Evolutionary conservation across 768 basidiomycete species (phyloP).

Genomic region (Hirschioporus abietinus): DNA sequence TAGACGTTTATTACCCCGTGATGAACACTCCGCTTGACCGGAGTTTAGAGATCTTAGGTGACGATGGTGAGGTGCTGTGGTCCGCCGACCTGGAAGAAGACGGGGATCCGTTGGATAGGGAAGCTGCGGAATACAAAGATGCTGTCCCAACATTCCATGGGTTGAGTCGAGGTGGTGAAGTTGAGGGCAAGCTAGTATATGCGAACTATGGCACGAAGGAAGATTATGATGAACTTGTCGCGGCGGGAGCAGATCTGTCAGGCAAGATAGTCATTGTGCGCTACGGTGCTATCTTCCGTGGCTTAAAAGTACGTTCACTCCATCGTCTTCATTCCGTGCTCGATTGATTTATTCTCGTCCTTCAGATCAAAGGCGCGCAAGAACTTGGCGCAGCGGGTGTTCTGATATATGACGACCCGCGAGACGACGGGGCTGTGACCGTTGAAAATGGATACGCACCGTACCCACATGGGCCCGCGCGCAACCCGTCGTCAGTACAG

Average conservation of each 20-base stretch:
- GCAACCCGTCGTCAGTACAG: conserved; percentile 33
- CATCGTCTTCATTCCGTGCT: not conserved
- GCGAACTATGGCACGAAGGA: conserved; percentile 34
- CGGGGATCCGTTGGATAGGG: conserved; percentile 33
- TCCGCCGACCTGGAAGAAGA: conserved; percentile 37
- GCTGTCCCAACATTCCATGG: conserved; percentile 39
- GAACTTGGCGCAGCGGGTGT: conserved; percentile 33
- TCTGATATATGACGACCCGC: conserved; percentile 36
- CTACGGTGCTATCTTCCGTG: conserved; percentile 37
- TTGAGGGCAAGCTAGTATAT: conserved; percentile 26
- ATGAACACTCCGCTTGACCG: conserved; percentile 35
- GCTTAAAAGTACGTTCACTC: conserved; percentile 28
- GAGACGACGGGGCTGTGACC: conserved; percentile 35
- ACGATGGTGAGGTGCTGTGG: conserved; percentile 24
- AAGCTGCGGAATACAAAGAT: conserved; percentile 26
- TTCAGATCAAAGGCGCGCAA: conserved; percentile 31
- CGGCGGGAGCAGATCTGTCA: conserved; percentile 30
- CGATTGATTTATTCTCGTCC: not conserved
- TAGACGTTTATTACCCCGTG: conserved; percentile 39
- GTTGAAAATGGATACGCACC: conserved; percentile 31
- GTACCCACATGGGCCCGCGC: conserved; percentile 40
- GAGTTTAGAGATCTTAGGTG: conserved; percentile 27
- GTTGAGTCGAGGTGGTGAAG: conserved; percentile 30
- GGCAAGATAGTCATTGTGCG: conserved; percentile 37
- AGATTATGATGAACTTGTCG: conserved; percentile 35